Evolutionary conservation across 768 basidiomycete genomes (phyloP), one percentile per base, ranked within the genome.

Genomic region (Suillus luteus): DNA sequence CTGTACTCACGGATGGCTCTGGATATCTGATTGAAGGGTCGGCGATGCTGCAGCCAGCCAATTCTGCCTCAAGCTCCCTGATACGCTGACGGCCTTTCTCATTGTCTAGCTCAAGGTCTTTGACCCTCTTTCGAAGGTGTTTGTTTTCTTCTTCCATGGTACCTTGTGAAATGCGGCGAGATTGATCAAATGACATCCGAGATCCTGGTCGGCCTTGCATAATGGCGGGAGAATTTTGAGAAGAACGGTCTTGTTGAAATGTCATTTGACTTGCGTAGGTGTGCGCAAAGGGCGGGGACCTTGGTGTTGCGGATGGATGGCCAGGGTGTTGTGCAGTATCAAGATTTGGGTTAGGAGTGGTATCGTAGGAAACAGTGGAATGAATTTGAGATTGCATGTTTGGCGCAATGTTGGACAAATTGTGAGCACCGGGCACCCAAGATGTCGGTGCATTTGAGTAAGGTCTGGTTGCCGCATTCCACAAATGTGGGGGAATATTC

Each of bases 51-150:
- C 73, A 68, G 3, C 65, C 76, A 54, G 76, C 80, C 59, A 83
- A 74, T 65, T 84, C 78, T 44, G 68, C 70, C 72, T 85, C 83
- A 62, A 88, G 79, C 66, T 82, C 78, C 48, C 77, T 74, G 41
- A 83, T 77, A 40, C 83, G 83, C 65, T 79, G 71, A 40, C 81
- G 81, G 38, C 80, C 80, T 31, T 82, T 81, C 51, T 83, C 79
- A 69, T 86, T 83, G 65, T 84, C 80, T 61, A 81, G 80, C 75
- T 92, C 89, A 43, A 91, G 81, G 65, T 91, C 87, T 22, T 78
- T 82, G 57, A 92, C 78, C 64, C 79, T 82, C 66, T 81, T 83
- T 46, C 84, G 84, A 33, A 92, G 83, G 35, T 75, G 77, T 24
- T 75, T 79, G 52, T 89, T 72, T 69, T 91, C 88, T 7, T 81